These are phyloP conservation scores for Talaromyces borbonicus DNA, from an alignment of 495 filamentous ascomycete genomes.

Conservation along the genomic window DNA sequence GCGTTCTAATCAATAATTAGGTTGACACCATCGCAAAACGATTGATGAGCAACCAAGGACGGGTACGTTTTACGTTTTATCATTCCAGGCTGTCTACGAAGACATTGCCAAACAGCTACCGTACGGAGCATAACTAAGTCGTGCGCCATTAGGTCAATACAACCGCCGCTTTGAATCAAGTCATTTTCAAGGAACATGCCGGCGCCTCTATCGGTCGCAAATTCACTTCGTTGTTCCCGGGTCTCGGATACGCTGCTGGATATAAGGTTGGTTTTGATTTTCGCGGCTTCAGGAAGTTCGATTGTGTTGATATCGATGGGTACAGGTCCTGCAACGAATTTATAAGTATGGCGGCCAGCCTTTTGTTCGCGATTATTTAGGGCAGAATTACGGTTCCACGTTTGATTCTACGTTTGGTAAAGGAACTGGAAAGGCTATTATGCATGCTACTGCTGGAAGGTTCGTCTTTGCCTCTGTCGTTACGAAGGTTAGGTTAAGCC, in stretches of 20 bases:
- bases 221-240: slow-evolving; percentile 93
- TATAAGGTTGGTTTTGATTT: slow-evolving; percentile 64
- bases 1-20: slow-evolving; percentile 28
- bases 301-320: not conserved
- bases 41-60: slow-evolving; percentile 94
- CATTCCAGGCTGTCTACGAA: too few species aligned
- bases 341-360: slow-evolving; percentile 99
- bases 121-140: not conserved
- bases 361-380: slow-evolving; percentile 84
- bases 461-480: slow-evolving; percentile 17
- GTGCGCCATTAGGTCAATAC: slow-evolving; percentile 44
- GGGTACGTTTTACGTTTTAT: slow-evolving; percentile 38
- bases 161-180: slow-evolving; percentile 58
- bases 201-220: slow-evolving; percentile 56
- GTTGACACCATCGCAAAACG: slow-evolving; percentile 98
- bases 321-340: slow-evolving; percentile 76
- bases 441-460: slow-evolving; percentile 95
- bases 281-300: not conserved
- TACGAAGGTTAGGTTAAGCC: not conserved
- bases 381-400: slow-evolving; percentile 62
- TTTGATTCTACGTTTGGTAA: slow-evolving; percentile 90
- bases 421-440: slow-evolving; percentile 94
- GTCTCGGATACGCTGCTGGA: slow-evolving; percentile 90
- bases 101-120: too few species aligned
- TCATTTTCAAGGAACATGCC: slow-evolving; percentile 91